Evolutionary conservation across 2,329 filamentous ascomycete genomes (phyloP), one percentile per base, ranked within the genome.

Genomic region (Fusarium guadeloupense): DNA sequence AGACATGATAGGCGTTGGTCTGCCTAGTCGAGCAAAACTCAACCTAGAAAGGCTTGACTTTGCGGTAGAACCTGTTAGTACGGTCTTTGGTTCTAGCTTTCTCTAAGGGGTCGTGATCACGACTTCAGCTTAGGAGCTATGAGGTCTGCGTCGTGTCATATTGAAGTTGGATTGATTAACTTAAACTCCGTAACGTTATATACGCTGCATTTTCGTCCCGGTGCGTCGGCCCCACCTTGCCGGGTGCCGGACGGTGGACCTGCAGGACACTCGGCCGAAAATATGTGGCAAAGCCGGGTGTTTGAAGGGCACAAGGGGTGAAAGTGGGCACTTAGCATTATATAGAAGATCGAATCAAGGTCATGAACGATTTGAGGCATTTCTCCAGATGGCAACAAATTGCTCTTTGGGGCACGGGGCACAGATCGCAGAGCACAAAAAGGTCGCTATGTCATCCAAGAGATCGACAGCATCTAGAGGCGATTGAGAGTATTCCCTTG

Each of bases 281-380:
- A 17, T 16, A 21, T 52, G 12, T 12, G n/a, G n/a, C n/a, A n/a
- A n/a, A n/a, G n/a, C n/a, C n/a, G n/a, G n/a, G n/a, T n/a, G n/a
- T n/a, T n/a, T n/a, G n/a, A n/a, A n/a, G n/a, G n/a, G n/a, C n/a
- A n/a, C n/a, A n/a, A n/a, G n/a, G n/a, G n/a, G n/a, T n/a, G n/a
- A n/a, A n/a, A n/a, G n/a, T n/a, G n/a, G n/a, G n/a, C n/a, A n/a
- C n/a, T n/a, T n/a, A n/a, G n/a, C n/a, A n/a, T n/a, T n/a, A n/a
- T n/a, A n/a, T n/a, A n/a, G n/a, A n/a, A n/a, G n/a, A n/a, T n/a
- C n/a, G n/a, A 33, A 13, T 6, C n/a, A 34, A 42, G 38, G 37
- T 20, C 44, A 43, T 35, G 45, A 37, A 40, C 33, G 20, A 21
- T 56, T n/a, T 59, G 66, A 69, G 66, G 66, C 53, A 69, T 69